Base-by-base conservation (phyloP, 495 filamentous ascomycete species). In the Peziza echinospora region DNA sequence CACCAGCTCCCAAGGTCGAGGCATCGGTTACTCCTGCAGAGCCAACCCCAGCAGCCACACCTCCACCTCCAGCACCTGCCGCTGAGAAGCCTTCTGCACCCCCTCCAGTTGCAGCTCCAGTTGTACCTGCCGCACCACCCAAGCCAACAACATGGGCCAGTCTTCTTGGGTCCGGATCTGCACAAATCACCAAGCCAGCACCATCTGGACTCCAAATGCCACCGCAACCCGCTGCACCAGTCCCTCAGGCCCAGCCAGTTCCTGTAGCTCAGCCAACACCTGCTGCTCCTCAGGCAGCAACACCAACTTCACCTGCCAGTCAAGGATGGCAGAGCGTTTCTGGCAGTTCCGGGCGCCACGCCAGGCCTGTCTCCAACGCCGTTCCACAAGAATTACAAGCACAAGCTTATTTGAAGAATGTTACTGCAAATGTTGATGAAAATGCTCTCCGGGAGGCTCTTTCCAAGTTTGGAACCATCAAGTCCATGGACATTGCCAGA, bases 131-230 rank as follows among this genome's bases (percentile, higher is more conserved):
- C 43, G 59, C 65, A 5, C 66, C 75, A 24, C 54, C 68, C 16
- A 73, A 68, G 55, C 76, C 76, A 24, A 84, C 86, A 73, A 93
- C 83, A 24, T 96, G 91, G 91, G 89, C 89, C 24, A 89, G 67
- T 64, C 75, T 89, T 8, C 71, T 72, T 49, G 78, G 76, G 9
- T 69, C 69, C 51, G 69, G 57, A 46, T 42, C 61, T 59, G 47
- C 59, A 47, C 58, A 50, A 43, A 58, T 59, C 16, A 58, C 56
- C 21, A 62, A 66, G 46, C 61, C 63, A 26, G 49, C 60, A 34
- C 63, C 61, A 46, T 62, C 69, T 5, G 60, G 56, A 41, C 47
- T 63, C 21, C 61, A 66, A 24, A 61, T 60, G 39, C 53, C 65
- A 22, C 62, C 66, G 10, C 55, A 57, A 50, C 45, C 62, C 44